Evolutionary conservation across 495 filamentous ascomycete species (phyloP).

Genomic region (Penicillium manginii): DNA sequence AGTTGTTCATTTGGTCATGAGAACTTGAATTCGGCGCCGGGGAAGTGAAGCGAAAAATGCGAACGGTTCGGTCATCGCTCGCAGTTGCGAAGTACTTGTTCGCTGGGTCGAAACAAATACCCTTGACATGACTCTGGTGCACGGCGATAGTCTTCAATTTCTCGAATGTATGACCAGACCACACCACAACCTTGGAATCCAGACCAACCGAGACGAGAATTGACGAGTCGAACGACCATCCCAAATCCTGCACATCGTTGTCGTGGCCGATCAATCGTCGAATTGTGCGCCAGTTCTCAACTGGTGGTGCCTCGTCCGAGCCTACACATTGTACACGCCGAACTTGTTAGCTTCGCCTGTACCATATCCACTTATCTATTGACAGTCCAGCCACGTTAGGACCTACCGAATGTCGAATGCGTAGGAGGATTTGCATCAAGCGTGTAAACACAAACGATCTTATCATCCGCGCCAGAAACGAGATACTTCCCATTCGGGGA

Average conservation of each 20-base stretch:
- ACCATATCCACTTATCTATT: constrained; percentile 3
- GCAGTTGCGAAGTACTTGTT: constrained; percentile 99
- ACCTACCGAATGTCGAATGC: constrained; percentile 75
- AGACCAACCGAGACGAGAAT: constrained; percentile 94
- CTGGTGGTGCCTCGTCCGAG: constrained; percentile 86
- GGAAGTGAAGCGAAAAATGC: constrained; percentile 92
- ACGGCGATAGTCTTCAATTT: constrained; percentile 89
- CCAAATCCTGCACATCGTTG: constrained; percentile 97
- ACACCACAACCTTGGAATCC: constrained; percentile 97
- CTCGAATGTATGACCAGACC: constrained; percentile 97
- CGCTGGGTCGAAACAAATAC: constrained; percentile 96
- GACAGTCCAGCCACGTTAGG: neutral
- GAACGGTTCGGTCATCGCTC: constrained; percentile 94
- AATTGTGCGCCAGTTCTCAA: constrained; percentile 96
- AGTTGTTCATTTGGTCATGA: constrained; percentile 94
- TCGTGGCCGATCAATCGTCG: constrained; percentile 94
- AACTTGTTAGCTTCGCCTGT: neutral
- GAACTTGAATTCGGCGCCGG: constrained; percentile 90
- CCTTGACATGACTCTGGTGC: constrained; percentile 97
- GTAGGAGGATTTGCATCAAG: constrained; percentile 81
- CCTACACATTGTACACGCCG: constrained; percentile 49
- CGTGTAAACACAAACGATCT: constrained; percentile 95
- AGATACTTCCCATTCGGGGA: constrained; percentile 91
- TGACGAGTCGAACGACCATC: constrained; percentile 95
- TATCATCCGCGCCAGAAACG: constrained; percentile 95